These are phyloP conservation scores for Acaromyces ingoldii DNA, from an alignment of 1,284 basidiomycete species.

Conservation along the genomic window DNA sequence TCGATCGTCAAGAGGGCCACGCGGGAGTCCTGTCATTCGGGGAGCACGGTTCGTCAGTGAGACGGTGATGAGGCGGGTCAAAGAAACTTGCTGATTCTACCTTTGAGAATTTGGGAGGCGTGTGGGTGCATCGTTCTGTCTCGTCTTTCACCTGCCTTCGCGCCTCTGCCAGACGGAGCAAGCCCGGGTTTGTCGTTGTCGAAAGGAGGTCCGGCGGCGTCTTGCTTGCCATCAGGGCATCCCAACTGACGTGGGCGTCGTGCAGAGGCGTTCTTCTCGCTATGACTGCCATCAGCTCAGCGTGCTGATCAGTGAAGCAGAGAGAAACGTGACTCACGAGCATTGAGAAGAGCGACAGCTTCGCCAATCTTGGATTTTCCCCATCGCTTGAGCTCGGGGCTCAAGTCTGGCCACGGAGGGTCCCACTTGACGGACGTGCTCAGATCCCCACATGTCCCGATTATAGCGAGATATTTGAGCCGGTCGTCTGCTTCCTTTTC, in stretches of 20 bases:
- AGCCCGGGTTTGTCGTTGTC: conserved; percentile 16
- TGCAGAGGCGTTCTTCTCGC: conserved; percentile 1
- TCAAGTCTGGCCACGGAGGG: conserved; percentile 32
- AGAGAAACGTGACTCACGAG: conserved; percentile 15
- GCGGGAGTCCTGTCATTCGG: conserved; percentile 19
- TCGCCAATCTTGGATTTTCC: conserved; percentile 28
- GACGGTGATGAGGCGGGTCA: neutral
- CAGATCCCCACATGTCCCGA: conserved; percentile 36
- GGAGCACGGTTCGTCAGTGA: too few relatives aligned
- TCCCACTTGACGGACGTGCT: conserved; percentile 28
- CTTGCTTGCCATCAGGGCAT: conserved; percentile 16
- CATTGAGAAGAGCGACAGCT: conserved; percentile 31
- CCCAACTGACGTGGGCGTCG: neutral
- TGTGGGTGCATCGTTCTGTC: conserved; percentile 33
- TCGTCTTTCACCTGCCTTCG: conserved; percentile 21
- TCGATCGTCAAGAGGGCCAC: conserved; percentile 30
- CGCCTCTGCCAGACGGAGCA: conserved; percentile 20
- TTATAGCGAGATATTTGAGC: conserved; percentile 31
- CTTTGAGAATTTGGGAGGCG: conserved; percentile 34
- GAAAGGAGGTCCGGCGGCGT: conserved; percentile 21
- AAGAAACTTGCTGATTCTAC: neutral
- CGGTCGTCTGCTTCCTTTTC: conserved; percentile 10
- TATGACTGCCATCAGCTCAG: neutral
- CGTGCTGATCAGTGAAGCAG: neutral
- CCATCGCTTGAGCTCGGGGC: conserved; percentile 27